Evolutionary conservation across 192 early-diverging fungal genomes (phyloP).

Genomic region (Umbelopsis sp.): DNA sequence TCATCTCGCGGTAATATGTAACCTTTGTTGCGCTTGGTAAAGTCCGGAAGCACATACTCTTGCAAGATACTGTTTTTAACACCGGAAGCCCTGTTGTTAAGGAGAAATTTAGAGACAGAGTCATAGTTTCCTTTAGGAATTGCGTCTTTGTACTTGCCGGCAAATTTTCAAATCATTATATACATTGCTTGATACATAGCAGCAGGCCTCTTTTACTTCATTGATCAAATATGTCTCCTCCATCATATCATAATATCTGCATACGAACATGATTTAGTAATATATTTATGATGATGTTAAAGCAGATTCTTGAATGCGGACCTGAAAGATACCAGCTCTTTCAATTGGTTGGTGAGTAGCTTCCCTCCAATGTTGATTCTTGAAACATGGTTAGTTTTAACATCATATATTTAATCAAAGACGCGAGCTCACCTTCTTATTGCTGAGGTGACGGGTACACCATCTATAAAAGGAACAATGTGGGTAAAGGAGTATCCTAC

Average conservation of each 20-base stretch:
- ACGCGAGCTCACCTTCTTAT: constrained; percentile 51
- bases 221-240: constrained; percentile 88
- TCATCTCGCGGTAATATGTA: constrained; percentile 50
- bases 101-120: neutral
- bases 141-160: constrained; percentile 43
- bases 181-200: constrained; percentile 75
- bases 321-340: constrained; percentile 91
- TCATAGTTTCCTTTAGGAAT: neutral
- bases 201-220: constrained; percentile 82
- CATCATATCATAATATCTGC: constrained; percentile 90
- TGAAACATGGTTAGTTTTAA: neutral
- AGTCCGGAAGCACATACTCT: constrained; percentile 74
- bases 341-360: constrained; percentile 84
- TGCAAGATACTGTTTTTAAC: constrained; percentile 54
- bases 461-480: constrained; percentile 67
- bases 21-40: constrained; percentile 51
- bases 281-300: neutral
- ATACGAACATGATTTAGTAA: neutral
- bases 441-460: constrained; percentile 54
- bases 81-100: constrained; percentile 39
- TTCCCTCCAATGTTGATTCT: constrained; percentile 87
- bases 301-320: constrained; percentile 25
- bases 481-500: constrained; percentile 83
- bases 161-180: constrained; percentile 65
- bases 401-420: neutral